Evolutionary conservation across 2,329 filamentous ascomycete species (phyloP).

Genomic region (Aspergillus tanneri): DNA sequence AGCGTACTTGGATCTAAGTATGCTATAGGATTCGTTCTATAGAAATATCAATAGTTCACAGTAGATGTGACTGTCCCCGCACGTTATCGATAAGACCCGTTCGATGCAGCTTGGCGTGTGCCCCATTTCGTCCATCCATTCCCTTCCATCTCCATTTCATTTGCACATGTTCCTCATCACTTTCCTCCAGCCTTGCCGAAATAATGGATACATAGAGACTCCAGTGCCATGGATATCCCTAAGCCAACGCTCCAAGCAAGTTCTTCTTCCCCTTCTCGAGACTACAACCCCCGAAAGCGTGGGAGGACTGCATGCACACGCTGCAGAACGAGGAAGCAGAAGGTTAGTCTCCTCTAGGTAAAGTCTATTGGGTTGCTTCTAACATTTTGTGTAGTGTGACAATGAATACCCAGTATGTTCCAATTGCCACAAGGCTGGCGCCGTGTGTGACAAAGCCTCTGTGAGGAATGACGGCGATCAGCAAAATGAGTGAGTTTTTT

Average conservation of each 20-base stretch:
- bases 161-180: neutral
- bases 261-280: conserved; percentile 25
- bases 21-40: too few relatives aligned
- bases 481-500: conserved; percentile 34
- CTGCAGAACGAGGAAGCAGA: conserved; percentile 49
- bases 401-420: conserved; percentile 48
- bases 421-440: conserved; percentile 46
- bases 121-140: neutral
- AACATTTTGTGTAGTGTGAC: conserved; percentile 35
- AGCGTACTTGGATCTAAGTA: too few relatives aligned
- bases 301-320: conserved; percentile 48
- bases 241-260: conserved; percentile 24
- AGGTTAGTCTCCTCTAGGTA: conserved; percentile 31
- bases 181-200: neutral
- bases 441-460: conserved; percentile 44
- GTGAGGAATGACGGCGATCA: conserved; percentile 41
- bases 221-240: conserved; percentile 19
- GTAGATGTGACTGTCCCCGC: too few relatives aligned
- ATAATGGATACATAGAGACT: neutral
- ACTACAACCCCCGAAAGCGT: conserved; percentile 47
- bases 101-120: conserved; percentile 3
- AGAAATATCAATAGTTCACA: too few relatives aligned
- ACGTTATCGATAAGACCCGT: conserved; percentile 3
- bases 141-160: neutral
- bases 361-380: neutral